Conservation (phyloP, 345 rosid species). For the Diplotaxis tenuifolia region DNA sequence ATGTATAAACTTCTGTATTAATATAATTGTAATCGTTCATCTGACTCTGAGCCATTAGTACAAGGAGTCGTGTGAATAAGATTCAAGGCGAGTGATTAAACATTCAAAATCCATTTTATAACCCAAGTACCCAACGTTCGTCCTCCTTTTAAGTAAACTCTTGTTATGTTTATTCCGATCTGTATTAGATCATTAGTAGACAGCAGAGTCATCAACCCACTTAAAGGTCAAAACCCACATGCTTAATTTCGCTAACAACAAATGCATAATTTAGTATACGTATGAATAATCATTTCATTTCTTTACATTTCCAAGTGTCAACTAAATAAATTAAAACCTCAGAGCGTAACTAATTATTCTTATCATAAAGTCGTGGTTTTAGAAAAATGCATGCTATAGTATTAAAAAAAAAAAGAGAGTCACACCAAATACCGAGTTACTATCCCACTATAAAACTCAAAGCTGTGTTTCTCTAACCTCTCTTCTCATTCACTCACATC, state of each 20-base stretch:
- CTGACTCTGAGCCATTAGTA: too few species aligned
- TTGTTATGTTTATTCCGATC: too few species aligned
- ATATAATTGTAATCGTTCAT: too few species aligned
- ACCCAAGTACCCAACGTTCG: too few species aligned
- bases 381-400: not conserved
- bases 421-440: slow-evolving; percentile 30
- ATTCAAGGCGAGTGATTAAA: too few species aligned
- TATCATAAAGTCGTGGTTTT: not conserved
- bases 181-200: not conserved
- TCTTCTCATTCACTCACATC: not conserved
- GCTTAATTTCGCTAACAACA: not conserved
- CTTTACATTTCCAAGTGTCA: not conserved
- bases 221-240: slow-evolving; percentile 10
- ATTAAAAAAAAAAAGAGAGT: not conserved
- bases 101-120: too few species aligned
- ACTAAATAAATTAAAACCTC: not conserved
- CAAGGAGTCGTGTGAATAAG: too few species aligned
- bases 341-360: not conserved
- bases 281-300: not conserved
- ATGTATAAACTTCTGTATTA: too few species aligned
- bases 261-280: not conserved
- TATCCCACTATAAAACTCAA: slow-evolving; percentile 17
- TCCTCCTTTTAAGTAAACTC: too few species aligned
- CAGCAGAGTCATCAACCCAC: not conserved
- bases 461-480: slow-evolving; percentile 5